phyloP scores from a whole-genome alignment of 2,329 filamentous ascomycete species.

The Penicillium sp. region DNA sequence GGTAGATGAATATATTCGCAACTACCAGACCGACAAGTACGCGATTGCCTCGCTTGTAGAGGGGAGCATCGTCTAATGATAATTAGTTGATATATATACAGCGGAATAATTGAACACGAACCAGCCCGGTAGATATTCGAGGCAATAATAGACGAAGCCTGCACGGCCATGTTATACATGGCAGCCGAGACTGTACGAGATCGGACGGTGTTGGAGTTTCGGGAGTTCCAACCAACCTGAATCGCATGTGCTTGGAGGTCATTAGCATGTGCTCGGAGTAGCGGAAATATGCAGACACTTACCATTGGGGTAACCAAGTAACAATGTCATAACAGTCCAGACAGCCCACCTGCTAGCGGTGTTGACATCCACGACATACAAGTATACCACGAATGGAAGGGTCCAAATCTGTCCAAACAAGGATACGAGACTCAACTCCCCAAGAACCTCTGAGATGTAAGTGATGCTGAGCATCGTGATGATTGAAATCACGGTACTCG shows the following conservation, averaged over 20 bases:
- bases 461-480: slow-evolving; percentile 34
- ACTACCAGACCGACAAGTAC: slow-evolving; percentile 21
- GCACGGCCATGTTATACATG: slow-evolving; percentile 41
- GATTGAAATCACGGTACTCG: slow-evolving; percentile 48
- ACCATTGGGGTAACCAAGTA: slow-evolving; percentile 51
- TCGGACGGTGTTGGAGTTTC: slow-evolving; percentile 39
- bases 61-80: slow-evolving; percentile 36
- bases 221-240: slow-evolving; percentile 41
- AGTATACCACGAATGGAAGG: slow-evolving; percentile 50
- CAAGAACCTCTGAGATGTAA: slow-evolving; percentile 34
- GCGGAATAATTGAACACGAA: slow-evolving; percentile 3
- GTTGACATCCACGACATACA: slow-evolving; percentile 45
- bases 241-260: slow-evolving; percentile 49
- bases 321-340: slow-evolving; percentile 50
- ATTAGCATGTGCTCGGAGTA: background rate
- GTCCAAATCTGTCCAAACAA: slow-evolving; percentile 52
- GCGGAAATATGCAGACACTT: background rate
- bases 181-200: slow-evolving; percentile 37
- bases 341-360: slow-evolving; percentile 49
- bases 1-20: slow-evolving; percentile 27
- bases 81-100: background rate
- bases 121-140: slow-evolving; percentile 36
- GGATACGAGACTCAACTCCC: slow-evolving; percentile 50
- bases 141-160: slow-evolving; percentile 33
- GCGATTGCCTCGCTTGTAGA: slow-evolving; percentile 46